Percentiles rank a stretch among this genome's conserved stretches.
These are phyloP conservation scores for Ulota crispa DNA, from an alignment of 225 moss, liverwort and hornwort species.

Conservation along the genomic window DNA sequence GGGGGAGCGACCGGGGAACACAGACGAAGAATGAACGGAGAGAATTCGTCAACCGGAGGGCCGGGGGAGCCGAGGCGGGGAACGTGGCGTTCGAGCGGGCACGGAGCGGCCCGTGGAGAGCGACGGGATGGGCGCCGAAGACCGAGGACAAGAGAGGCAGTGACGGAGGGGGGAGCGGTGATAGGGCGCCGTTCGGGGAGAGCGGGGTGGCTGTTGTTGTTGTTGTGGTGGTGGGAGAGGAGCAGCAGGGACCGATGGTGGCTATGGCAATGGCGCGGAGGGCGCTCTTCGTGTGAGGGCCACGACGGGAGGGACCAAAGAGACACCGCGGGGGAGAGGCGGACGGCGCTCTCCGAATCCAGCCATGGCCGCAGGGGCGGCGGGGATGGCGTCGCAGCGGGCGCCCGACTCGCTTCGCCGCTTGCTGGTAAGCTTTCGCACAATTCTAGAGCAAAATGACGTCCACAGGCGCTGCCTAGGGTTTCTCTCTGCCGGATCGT, in stretches of 20 bases:
- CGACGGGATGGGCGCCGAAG: conserved; percentile 2
- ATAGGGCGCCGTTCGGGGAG: not conserved
- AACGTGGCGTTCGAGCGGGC: not conserved
- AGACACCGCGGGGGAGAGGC: not conserved
- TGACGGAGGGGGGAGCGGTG: conserved; percentile 11
- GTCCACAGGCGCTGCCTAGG: not conserved
- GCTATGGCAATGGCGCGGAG: conserved; percentile 39
- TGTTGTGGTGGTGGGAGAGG: not conserved
- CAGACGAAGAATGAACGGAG: not conserved
- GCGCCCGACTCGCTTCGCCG: conserved; percentile 81
- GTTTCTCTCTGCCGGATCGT: conserved; percentile 5
- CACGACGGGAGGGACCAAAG: not conserved
- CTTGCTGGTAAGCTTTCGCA: conserved; percentile 52
- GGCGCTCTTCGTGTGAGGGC: conserved; percentile 35
- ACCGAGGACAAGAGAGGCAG: not conserved
- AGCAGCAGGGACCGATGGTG: conserved; percentile 19
- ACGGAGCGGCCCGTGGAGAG: not conserved
- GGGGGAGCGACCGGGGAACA: not conserved
- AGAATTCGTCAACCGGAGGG: not conserved
- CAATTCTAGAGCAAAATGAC: conserved; percentile 23
- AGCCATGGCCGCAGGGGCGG: conserved; percentile 41
- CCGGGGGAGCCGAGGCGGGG: not conserved
- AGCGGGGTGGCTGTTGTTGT: conserved; percentile 22
- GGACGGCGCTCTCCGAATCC: not conserved
- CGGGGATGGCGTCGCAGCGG: conserved; percentile 45